Evolutionary conservation across 768 basidiomycete species (phyloP).

Genomic region (Baorangia bicolor): DNA sequence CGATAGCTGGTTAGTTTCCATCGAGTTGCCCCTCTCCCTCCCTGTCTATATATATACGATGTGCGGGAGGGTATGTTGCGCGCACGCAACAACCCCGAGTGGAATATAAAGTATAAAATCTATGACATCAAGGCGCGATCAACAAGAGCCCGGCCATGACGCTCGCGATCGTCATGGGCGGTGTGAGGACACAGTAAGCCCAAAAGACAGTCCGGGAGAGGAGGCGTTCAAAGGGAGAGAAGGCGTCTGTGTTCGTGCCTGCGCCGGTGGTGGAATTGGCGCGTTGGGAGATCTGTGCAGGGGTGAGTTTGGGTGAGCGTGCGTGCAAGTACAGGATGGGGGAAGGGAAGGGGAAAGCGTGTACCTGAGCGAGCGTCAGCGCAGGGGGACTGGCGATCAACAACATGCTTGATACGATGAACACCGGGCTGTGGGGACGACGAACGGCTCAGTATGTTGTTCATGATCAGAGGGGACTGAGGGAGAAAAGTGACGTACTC

Average conservation of each 20-base stretch:
- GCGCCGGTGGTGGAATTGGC: neutral
- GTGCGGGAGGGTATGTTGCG: no score
- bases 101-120: neutral
- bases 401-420: slow-evolving; percentile 81
- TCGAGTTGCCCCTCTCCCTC: no score
- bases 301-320: neutral
- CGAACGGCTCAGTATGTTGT: neutral
- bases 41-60: no score
- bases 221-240: slow-evolving; percentile 71
- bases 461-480: neutral
- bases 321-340: slow-evolving; percentile 6
- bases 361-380: slow-evolving; percentile 61
- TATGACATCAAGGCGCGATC: slow-evolving; percentile 38
- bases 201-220: slow-evolving; percentile 92
- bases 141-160: slow-evolving; percentile 73
- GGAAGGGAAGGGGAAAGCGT: slow-evolving; percentile 16
- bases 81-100: no score
- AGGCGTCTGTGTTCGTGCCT: neutral
- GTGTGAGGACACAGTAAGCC: slow-evolving; percentile 87
- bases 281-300: slow-evolving; percentile 23
- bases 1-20: no score
- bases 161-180: slow-evolving; percentile 75
- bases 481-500: slow-evolving; percentile 56
- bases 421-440: slow-evolving; percentile 66
- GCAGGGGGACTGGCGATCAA: slow-evolving; percentile 84